A percentile compares a stretch with the other conserved stretches of the same genome.
These are phyloP conservation scores for Sporothrix inflata DNA, from an alignment of 2,329 filamentous ascomycete species.

Conservation along the genomic window DNA sequence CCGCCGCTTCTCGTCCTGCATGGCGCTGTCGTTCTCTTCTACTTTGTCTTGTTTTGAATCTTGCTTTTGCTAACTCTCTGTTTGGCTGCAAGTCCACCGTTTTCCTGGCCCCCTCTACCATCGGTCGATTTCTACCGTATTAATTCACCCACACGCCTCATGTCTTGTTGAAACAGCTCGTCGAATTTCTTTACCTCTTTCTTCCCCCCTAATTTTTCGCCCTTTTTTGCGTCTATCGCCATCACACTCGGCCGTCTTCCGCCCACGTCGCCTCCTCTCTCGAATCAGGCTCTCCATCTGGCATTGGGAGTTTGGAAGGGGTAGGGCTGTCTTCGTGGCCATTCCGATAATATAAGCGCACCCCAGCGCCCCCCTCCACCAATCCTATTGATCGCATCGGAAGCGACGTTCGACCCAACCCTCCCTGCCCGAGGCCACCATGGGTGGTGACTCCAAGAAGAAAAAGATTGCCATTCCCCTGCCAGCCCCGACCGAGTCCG, in stretches of 20 bases:
- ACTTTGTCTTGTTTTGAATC: slow-evolving; percentile 22
- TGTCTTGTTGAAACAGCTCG: slow-evolving; percentile 24
- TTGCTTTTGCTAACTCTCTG: slow-evolving; percentile 14
- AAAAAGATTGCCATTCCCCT: slow-evolving; percentile 55
- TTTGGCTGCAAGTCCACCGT: background rate
- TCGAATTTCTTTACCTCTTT: background rate
- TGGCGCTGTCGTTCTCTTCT: background rate
- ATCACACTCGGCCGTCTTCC: background rate
- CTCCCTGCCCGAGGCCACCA: slow-evolving; percentile 30
- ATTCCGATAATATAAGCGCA: background rate
- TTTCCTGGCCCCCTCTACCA: background rate
- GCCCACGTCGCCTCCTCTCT: slow-evolving; percentile 19
- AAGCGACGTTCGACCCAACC: slow-evolving; percentile 4
- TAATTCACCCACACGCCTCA: slow-evolving; percentile 24
- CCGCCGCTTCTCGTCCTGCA: background rate
- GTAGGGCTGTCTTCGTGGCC: background rate
- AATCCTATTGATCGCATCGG: slow-evolving; percentile 16
- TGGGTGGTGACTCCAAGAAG: slow-evolving; percentile 55
- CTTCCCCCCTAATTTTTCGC: background rate
- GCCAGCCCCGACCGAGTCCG: slow-evolving; percentile 75
- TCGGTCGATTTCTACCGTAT: slow-evolving; percentile 13
- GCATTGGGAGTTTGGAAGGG: slow-evolving; percentile 23
- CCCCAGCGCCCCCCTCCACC: background rate
- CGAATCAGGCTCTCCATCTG: slow-evolving; percentile 23
- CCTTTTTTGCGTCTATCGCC: background rate